Evolutionary conservation across 2,329 filamentous ascomycete genomes (phyloP).

Genomic region (Colletotrichum aenigma): DNA sequence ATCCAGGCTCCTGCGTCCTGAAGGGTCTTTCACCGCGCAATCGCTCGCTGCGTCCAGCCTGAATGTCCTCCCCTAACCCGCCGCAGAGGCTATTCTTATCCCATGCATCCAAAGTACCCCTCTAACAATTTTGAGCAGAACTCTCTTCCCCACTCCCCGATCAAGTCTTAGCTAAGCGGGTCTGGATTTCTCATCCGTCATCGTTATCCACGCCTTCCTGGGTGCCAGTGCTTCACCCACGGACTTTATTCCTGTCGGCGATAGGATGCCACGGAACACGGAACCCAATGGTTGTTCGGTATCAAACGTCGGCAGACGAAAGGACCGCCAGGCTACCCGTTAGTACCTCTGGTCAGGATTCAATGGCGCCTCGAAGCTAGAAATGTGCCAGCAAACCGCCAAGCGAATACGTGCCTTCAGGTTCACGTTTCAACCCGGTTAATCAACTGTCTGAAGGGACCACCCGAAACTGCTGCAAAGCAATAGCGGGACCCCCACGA

Average conservation of each 20-base stretch:
- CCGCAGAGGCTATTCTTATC: not conserved
- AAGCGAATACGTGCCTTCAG: not conserved
- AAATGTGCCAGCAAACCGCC: not conserved
- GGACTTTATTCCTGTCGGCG: not conserved
- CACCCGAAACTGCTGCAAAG: not conserved
- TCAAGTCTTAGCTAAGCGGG: conserved; percentile 6
- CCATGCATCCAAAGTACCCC: not conserved
- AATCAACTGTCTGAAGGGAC: not conserved
- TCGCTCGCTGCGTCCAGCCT: not conserved
- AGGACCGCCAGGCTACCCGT: not conserved
- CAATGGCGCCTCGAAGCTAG: not conserved
- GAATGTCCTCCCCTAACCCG: not conserved
- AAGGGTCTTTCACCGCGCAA: not conserved
- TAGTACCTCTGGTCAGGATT: not conserved
- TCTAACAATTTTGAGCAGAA: conserved; percentile 6
- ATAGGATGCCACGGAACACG: not conserved
- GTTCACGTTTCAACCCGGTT: not conserved
- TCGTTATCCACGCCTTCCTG: not conserved
- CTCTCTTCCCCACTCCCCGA: not conserved
- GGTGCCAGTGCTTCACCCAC: not conserved
- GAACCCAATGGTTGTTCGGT: not conserved
- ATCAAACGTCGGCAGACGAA: not conserved
- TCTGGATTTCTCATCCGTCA: conserved; percentile 12
- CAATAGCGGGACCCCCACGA: not conserved
- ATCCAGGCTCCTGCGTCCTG: not conserved